Percentiles rank a stretch among this genome's conserved stretches.
Evolutionary conservation across 2,329 filamentous ascomycete species (phyloP).

Genomic region (Pestalotiopsis sp.): DNA sequence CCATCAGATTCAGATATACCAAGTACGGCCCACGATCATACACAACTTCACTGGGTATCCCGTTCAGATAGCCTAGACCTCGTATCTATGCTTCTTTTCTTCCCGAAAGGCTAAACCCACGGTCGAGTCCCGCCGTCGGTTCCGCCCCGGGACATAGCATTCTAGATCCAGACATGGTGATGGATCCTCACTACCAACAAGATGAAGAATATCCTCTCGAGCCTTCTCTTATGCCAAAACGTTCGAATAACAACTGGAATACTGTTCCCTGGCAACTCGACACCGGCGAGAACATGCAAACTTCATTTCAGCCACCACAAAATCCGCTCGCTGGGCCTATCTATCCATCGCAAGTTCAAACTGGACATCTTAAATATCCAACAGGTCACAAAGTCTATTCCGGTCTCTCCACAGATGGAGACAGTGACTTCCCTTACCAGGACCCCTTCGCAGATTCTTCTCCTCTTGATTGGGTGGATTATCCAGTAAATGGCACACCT

Average conservation of each 20-base stretch:
- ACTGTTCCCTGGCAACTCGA: not conserved
- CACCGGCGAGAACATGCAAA: not conserved
- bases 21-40: not conserved
- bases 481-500: not conserved
- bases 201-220: not conserved
- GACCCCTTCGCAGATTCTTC: too few species aligned
- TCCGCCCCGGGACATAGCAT: not conserved
- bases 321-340: not conserved
- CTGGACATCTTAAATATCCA: too few species aligned
- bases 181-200: not conserved
- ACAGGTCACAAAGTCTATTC: too few species aligned
- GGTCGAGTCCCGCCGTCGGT: not conserved
- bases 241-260: not conserved
- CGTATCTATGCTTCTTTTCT: not conserved
- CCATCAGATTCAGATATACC: too few species aligned
- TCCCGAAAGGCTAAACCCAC: not conserved
- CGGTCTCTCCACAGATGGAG: too few species aligned
- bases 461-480: not conserved
- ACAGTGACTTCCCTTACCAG: too few species aligned
- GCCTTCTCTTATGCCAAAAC: not conserved
- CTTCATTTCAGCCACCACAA: not conserved
- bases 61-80: not conserved
- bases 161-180: not conserved
- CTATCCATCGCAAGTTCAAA: too few species aligned
- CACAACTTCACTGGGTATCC: not conserved